phyloP scores from a whole-genome alignment of 352 stramenopile genomes.

The Phytophthora pinifolia region DNA sequence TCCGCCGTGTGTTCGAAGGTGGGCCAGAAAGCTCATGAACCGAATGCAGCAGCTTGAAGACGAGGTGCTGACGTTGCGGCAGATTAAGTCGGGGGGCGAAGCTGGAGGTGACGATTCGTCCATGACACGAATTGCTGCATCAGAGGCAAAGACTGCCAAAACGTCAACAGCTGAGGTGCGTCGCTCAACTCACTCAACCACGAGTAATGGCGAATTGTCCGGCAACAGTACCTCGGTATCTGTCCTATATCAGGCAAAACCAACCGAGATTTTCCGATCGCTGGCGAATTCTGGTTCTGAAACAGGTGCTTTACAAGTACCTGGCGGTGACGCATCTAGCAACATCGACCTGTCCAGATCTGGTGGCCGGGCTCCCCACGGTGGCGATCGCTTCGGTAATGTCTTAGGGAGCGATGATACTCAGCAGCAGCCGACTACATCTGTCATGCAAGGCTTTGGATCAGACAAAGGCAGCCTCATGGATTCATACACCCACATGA shows the following conservation, averaged over 20 bases:
- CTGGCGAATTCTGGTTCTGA: slow-evolving; percentile 1
- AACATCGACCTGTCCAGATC: slow-evolving; percentile 1
- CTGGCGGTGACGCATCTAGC: background rate
- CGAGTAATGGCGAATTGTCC: background rate
- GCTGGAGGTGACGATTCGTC: slow-evolving; percentile 6
- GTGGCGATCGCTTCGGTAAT: background rate
- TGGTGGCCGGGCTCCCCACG: background rate
- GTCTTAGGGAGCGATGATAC: background rate
- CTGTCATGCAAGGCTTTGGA: slow-evolving; percentile 4
- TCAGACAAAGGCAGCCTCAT: slow-evolving; percentile 23
- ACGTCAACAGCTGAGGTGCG: background rate
- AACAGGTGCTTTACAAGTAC: background rate
- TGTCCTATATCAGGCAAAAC: slow-evolving; percentile 2
- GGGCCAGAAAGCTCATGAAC: slow-evolving; percentile 36
- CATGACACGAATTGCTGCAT: background rate
- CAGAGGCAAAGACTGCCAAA: background rate
- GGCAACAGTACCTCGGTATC: background rate
- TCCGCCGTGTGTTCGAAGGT: slow-evolving; percentile 35
- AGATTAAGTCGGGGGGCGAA: slow-evolving; percentile 1
- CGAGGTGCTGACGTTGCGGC: slow-evolving; percentile 29
- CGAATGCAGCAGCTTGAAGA: slow-evolving; percentile 38
- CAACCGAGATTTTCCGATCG: slow-evolving; percentile 10
- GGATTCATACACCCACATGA: slow-evolving; percentile 37
- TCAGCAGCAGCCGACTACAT: slow-evolving; percentile 3
- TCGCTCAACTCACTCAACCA: background rate